phyloP scores from a whole-genome alignment of 345 rosid genomes.

The Eutrema heterophyllum region DNA sequence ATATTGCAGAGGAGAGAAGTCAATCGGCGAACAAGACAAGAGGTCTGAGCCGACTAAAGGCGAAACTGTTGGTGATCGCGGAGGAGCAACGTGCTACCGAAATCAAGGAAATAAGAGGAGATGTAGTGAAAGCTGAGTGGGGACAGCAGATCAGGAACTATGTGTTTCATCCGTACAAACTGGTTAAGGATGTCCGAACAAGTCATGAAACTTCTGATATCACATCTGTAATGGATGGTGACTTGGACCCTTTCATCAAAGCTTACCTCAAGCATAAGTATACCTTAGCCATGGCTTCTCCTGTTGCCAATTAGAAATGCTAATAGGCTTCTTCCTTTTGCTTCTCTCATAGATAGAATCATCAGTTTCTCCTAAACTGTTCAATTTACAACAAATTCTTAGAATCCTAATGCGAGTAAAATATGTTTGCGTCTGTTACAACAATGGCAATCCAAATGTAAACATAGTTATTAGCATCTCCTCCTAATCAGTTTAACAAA shows the following conservation, averaged over 20 bases:
- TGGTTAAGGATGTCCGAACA: slow-evolving; percentile 85
- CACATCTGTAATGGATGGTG: slow-evolving; percentile 92
- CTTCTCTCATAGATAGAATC: slow-evolving; percentile 10
- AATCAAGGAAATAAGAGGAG: slow-evolving; percentile 92
- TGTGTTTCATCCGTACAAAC: slow-evolving; percentile 96
- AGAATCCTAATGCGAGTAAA: neutral
- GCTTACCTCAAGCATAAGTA: slow-evolving; percentile 88
- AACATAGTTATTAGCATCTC: too few species aligned
- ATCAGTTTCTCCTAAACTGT: neutral
- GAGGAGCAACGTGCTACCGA: slow-evolving; percentile 90
- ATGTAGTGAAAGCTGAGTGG: slow-evolving; percentile 95
- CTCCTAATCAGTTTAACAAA: too few species aligned
- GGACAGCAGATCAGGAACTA: slow-evolving; percentile 94
- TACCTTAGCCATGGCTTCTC: slow-evolving; percentile 36
- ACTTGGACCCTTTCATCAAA: slow-evolving; percentile 76
- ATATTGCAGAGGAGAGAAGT: slow-evolving; percentile 74
- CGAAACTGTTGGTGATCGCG: slow-evolving; percentile 80
- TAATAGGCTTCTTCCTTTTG: neutral
- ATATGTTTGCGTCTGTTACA: neutral
- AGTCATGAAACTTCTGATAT: slow-evolving; percentile 77
- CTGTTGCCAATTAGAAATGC: slow-evolving; percentile 20
- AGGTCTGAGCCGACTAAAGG: slow-evolving; percentile 77
- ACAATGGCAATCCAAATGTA: too few species aligned
- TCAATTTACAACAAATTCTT: neutral
- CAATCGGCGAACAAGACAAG: slow-evolving; percentile 84